Base-by-base conservation (phyloP, 1,284 basidiomycete species). In the Malassezia restricta region DNA sequence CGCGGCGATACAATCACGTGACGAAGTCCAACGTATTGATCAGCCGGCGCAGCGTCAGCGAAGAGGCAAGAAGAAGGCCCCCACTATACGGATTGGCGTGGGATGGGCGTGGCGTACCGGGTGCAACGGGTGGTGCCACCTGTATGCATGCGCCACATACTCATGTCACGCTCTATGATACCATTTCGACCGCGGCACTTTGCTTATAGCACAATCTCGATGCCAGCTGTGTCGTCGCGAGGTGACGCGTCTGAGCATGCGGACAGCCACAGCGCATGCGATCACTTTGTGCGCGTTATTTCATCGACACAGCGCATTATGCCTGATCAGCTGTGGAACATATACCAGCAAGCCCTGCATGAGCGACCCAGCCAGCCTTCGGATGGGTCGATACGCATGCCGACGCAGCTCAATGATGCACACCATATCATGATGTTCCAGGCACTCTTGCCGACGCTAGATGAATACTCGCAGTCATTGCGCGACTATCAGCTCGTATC, bases 381-480 rank as follows among this genome's bases (percentile, higher is more conserved):
- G 4, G 47, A 50, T 14, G 53, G 53, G 42, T 42, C 47, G n/a
- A 15, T 55, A 2, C 47, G 40, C 28, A 28, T 44, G 8, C 52
- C 52, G 29, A 41, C 29, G 24, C 28, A 9, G 12, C 47, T 54
- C 8, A 8, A 24, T 6, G 35, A 47, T 6, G 20, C 24, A 6
- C 41, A 55, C 38, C 53, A 55, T 43, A 37, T 43, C 17, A 37
- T 39, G 32, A 43, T 55, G 24, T 43, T 55, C 3, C 47, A 50
- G n/a, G 42, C 48, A 31, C 40, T 55, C 3, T 40, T 46, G 6
- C 53, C 43, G 20, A 27, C 35, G 5, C 31, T 15, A 6, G 30
- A 24, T 8, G 17, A 40, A 33, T 49, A 54, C 15, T 17, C 24
- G 24, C 39, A 31, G n/a, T 49, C 40, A 35, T 4, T 45, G 47